Base-by-base conservation (phyloP, 2,329 filamentous ascomycete species). In the Cercospora zeae-maydis region DNA sequence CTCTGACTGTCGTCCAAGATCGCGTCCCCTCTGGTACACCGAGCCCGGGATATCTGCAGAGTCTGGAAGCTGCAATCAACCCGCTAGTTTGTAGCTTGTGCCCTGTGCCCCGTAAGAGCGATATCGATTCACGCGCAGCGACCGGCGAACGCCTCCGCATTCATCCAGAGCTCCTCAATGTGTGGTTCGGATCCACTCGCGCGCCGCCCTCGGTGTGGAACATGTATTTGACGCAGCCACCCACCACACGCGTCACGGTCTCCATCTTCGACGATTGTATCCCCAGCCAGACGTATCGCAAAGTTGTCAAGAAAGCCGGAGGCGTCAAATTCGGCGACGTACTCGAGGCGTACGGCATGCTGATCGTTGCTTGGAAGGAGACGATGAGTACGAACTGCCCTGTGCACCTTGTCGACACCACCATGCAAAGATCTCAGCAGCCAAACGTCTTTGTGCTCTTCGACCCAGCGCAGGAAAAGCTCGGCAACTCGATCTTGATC, bases 161-260 rank as follows among this genome's bases (percentile, higher is more conserved):
- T 31, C 57, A 11, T 9, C 42, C 31, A 34, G 19, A 10, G 31
- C 24, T 36, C 10, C 31, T 49, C 31, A 30, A 21, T n/a, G 33
- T 21, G 16, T 52, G 42, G 42, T 27, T 49, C n/a, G 57, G 57
- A 27, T 59, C 57, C 10, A 59, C 30, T n/a, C 57, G 45, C 19
- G 57, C 45, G 9, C 42, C 57, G n/a, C 47, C 57, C 14, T 51
- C 57, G n/a, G 57, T 31, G 19, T 59, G 39, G 42, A 37, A 52
- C 31, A 59, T 59, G 57, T 49, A 36, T 31, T 16, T 59, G 9
- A 59, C 57, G 5, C 57, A 59, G 30, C 57, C 57, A 27, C 57
- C 57, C 7, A 39, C 57, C 7, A 37, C 37, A 13, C 54, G 37
- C 9, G 36, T 21, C 21, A 57, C 54, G n/a, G 21, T 57, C 7